Evolutionary conservation across 1,139 yeast genomes (phyloP), one percentile per base, ranked within the genome.

Genomic region (Pichia sp.): DNA sequence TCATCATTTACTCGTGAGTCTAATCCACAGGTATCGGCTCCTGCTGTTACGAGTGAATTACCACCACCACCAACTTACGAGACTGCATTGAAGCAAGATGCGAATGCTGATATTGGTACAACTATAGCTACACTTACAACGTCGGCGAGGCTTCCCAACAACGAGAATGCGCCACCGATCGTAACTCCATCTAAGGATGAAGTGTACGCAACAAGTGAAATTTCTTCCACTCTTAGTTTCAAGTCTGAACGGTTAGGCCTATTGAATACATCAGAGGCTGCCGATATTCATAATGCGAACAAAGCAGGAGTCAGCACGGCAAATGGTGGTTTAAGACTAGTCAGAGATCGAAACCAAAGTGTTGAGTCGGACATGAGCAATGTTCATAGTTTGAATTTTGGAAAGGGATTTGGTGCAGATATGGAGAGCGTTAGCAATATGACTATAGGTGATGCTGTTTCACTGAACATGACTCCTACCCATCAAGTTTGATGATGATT

Each of bases 391-490:
- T n/a, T n/a, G n/a, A n/a, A n/a, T n/a, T n/a, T n/a, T 18, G 34
- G 27, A 11, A 20, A 23, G 10, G 42, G 34, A 6, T 39, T 31
- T 9, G 42, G 40, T 5, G 42, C 24, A 1, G 44, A 48, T 37
- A 16, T 38, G 1, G 42, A 39, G 6, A 33, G 37, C 27, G 34
- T 40, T 13, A 25, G 37, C 8, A 37, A 40, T 27, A 34, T 40
- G 43, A 37, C 25, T 19, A 18, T 34, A 13, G 38, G 34, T 0
- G 23, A 35, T 14, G 24, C 33, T 11, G 34, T 41, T 7, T 32
- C 44, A 11, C 22, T 40, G n/a, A 40, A 40, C 13, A 21, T 37
- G 12, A 40, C 44, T 7, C 41, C 44, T 6, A 38, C 41, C 4
- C 34, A 32, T 6, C 23, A 40, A 13, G 27, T 14, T 25, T 18